These are phyloP conservation scores for Cutaneotrichosporon cyanovorans DNA, from an alignment of 1,284 basidiomycete genomes.

Conservation along the genomic window DNA sequence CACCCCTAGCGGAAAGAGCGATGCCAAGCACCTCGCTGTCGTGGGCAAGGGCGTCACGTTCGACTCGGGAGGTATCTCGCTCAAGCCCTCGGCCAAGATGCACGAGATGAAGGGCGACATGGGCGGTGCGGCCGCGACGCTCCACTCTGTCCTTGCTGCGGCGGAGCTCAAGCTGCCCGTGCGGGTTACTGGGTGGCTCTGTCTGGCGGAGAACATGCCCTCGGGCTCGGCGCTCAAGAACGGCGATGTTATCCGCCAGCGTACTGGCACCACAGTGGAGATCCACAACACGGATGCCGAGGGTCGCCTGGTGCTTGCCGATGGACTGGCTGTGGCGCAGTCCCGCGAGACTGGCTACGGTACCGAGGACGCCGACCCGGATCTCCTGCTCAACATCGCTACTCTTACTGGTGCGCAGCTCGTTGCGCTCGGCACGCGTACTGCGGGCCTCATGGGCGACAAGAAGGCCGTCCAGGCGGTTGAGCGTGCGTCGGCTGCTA, in stretches of 20 bases:
- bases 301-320: conserved; percentile 18
- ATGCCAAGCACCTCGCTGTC: conserved; percentile 8
- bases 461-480: conserved; percentile 13
- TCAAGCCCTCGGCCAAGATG: conserved; percentile 16
- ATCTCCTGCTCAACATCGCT: conserved; percentile 15
- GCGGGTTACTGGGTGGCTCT: conserved; percentile 15
- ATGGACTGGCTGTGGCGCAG: conserved; percentile 12
- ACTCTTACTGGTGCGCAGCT: conserved; percentile 17
- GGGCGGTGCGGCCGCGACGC: conserved; percentile 14
- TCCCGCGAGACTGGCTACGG: conserved; percentile 13
- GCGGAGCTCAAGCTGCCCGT: conserved; percentile 12
- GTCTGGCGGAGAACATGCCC: conserved; percentile 19
- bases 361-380: conserved; percentile 15
- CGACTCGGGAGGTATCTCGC: conserved; percentile 16
- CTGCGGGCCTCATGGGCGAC: conserved; percentile 18
- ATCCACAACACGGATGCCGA: conserved; percentile 18
- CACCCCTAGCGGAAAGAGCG: conserved; percentile 4
- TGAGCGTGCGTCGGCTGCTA: conserved; percentile 1
- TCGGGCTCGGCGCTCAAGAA: conserved; percentile 11
- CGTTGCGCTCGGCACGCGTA: conserved; percentile 14
- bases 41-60: conserved; percentile 19
- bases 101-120: conserved; percentile 20
- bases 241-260: conserved; percentile 15
- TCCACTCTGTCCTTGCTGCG: conserved; percentile 14
- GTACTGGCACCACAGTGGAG: conserved; percentile 15